Base-by-base conservation (phyloP, 495 filamentous ascomycete species). In the Trichoderma virens region DNA sequence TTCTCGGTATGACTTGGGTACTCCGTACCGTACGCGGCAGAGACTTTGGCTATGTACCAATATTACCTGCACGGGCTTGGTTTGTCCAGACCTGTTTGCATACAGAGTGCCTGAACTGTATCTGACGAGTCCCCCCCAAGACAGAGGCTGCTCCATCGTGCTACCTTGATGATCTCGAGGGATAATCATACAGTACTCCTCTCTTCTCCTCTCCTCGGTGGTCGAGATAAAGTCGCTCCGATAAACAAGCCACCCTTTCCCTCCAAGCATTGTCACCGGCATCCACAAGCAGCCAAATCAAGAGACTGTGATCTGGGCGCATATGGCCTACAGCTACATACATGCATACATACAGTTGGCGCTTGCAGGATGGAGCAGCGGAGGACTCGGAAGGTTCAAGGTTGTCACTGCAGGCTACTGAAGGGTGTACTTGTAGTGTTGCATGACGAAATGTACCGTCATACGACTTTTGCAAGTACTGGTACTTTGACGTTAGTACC, bases 391-490 rank as follows among this genome's bases (percentile, higher is more conserved):
- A 56, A 28, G 47, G 20, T 56, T n/a, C n/a, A n/a, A n/a, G n/a
- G 23, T 7, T 56, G 47, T 23, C 25, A 56, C 47, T 9, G 47
- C 23, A 30, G 23, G 47, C 47, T 56, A 56, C 8, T 28, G 23
- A 61, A 41, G 18, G 61, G 43, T 47, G 66, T 67, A 67, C 66
- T 65, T 67, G 18, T 62, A 62, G 30, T 63, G 60, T 60, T 65
- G 66, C 66, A 67, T 54, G 63, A 54, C 62, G 31, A 25, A 35
- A 14, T 65, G 66, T 65, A 65, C 56, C 62, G 60, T 61, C 64
- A 62, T 62, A 61, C 66, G 60, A 39, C 30, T 67, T 65, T 65
- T 60, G 60, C 59, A 62, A 28, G 66, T 67, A 67, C 66, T 51
- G 30, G 25, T 62, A 67, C 66, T 16, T 60, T 14, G 59, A 28